These are phyloP conservation scores for Scheffersomyces amazonensis DNA, from an alignment of 805 yeast genomes.

Conservation along the genomic window DNA sequence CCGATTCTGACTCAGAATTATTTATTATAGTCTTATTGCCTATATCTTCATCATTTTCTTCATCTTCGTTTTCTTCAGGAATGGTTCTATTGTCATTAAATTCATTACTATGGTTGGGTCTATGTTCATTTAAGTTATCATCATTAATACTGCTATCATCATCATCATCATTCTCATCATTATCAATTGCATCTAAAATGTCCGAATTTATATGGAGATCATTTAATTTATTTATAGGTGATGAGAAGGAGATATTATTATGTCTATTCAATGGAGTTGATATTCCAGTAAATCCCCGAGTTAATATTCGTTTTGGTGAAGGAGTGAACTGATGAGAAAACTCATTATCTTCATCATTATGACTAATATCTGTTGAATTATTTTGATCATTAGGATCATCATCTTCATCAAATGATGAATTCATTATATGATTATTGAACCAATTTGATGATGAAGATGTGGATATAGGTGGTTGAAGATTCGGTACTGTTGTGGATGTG, in stretches of 20 bases:
- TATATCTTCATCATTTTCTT: constrained; percentile 11
- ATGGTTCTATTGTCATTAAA: constrained; percentile 11
- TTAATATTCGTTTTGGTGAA: constrained; percentile 3
- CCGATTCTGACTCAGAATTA: no score
- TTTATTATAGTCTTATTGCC: constrained; percentile 28
- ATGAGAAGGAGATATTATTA: constrained; percentile 18
- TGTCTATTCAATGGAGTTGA: constrained; percentile 13
- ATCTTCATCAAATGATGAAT: background rate
- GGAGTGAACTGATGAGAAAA: constrained; percentile 1
- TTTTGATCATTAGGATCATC: background rate
- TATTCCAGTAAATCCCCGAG: constrained; percentile 3
- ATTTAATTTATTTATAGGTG: constrained; percentile 36
- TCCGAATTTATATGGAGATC: constrained; percentile 27
- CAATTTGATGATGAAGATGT: background rate
- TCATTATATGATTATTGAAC: background rate
- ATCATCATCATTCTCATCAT: constrained; percentile 3
- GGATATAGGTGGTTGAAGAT: background rate
- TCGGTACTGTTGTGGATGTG: background rate
- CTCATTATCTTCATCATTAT: background rate
- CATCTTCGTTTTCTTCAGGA: constrained; percentile 8
- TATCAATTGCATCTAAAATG: constrained; percentile 12
- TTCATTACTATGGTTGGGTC: no score
- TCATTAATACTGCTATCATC: constrained; percentile 4
- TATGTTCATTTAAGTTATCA: no score
- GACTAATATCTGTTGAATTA: background rate